Conservation (phyloP, 306 rosid species). For the Cucurbita maxima region DNA sequence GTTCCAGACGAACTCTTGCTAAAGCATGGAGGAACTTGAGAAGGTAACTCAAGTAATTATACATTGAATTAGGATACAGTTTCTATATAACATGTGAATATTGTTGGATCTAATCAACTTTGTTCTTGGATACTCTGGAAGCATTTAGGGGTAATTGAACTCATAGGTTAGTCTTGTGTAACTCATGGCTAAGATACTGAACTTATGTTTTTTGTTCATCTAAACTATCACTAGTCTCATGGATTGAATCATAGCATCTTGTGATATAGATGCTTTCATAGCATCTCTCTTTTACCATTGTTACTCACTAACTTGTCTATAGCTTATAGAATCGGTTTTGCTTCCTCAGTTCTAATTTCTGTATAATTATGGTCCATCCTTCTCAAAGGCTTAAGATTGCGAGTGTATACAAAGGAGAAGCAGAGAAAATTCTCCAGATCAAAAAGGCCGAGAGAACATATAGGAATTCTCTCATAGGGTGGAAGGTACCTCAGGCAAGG, state of each 20-base stretch:
- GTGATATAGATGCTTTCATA: background rate
- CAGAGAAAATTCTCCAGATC: no score
- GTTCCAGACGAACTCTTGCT: slow-evolving; percentile 37
- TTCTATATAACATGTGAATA: background rate
- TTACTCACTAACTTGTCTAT: background rate
- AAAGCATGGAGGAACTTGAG: slow-evolving; percentile 77
- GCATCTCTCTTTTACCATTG: background rate
- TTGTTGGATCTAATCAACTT: no score
- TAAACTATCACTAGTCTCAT: no score
- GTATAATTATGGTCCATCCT: background rate
- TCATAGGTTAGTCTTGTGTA: no score
- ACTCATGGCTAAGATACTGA: no score
- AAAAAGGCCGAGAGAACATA: no score
- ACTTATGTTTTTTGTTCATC: no score
- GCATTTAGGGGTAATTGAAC: no score
- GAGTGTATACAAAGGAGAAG: slow-evolving; percentile 83
- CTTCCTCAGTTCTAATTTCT: background rate
- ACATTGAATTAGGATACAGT: background rate
- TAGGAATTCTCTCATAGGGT: slow-evolving; percentile 78
- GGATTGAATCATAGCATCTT: no score
- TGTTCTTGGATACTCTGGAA: no score
- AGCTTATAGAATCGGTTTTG: background rate
- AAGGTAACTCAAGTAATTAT: slow-evolving; percentile 31
- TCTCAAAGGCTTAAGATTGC: slow-evolving; percentile 85
- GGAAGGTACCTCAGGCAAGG: slow-evolving; percentile 75